Conservation (phyloP, 2,329 filamentous ascomycete species). For the Lecanicillium sp. region DNA sequence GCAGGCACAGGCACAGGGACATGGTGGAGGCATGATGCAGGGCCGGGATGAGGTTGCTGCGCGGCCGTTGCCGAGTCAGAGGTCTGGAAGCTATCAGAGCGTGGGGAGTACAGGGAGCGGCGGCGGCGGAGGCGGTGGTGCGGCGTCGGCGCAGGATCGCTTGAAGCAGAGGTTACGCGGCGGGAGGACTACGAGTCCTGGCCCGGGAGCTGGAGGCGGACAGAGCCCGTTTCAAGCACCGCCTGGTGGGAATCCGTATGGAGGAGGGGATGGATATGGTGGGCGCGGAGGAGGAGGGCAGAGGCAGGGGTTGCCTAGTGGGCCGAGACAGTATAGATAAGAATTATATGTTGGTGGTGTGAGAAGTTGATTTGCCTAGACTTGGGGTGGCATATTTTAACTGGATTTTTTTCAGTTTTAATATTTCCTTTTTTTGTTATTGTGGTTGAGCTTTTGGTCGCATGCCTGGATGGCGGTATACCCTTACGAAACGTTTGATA, state of each 20-base stretch:
- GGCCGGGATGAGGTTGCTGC: constrained; percentile 32
- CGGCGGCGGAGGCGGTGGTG: constrained; percentile 23
- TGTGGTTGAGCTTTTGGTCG: not conserved
- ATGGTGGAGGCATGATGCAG: constrained; percentile 1
- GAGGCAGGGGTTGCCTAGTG: constrained; percentile 35
- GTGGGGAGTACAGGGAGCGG: constrained; percentile 22
- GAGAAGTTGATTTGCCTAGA: not conserved
- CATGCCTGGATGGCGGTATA: not conserved
- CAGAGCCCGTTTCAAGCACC: constrained; percentile 41
- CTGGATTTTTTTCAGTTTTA: constrained; percentile 3
- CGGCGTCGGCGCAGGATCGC: constrained; percentile 66
- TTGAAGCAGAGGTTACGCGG: constrained; percentile 74
- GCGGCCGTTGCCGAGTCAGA: constrained; percentile 62
- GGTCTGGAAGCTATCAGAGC: constrained; percentile 66
- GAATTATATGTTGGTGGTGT: not conserved
- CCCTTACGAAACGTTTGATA: no score
- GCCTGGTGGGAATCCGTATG: constrained; percentile 10
- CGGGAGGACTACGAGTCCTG: constrained; percentile 49
- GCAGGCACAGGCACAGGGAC: not conserved
- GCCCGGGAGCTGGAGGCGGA: constrained; percentile 18
- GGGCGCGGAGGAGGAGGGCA: constrained; percentile 14
- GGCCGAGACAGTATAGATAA: constrained; percentile 33
- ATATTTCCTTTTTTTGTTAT: not conserved
- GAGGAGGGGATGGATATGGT: not conserved
- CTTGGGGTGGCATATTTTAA: constrained; percentile 1